These are phyloP conservation scores for Claviceps sp. DNA, from an alignment of 2,329 filamentous ascomycete genomes.

Conservation along the genomic window DNA sequence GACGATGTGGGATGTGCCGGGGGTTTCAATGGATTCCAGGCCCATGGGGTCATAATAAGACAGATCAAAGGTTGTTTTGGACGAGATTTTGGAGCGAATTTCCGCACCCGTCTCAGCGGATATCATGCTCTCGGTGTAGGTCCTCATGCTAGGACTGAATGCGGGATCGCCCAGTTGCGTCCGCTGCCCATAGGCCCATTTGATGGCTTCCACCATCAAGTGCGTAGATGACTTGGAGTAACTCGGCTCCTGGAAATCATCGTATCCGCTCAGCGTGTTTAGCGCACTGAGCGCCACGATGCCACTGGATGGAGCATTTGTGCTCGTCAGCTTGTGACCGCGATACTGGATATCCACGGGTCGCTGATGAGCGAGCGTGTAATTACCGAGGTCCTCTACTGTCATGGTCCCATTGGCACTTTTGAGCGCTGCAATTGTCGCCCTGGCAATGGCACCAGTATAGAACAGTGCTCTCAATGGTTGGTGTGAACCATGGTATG, in stretches of 20 bases:
- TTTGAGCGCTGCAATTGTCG: constrained; percentile 53
- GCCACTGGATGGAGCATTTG: constrained; percentile 61
- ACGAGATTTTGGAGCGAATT: constrained; percentile 31
- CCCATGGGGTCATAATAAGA: constrained; percentile 32
- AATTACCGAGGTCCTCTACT: constrained; percentile 56
- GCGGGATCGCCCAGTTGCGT: constrained; percentile 62
- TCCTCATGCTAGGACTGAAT: constrained; percentile 48
- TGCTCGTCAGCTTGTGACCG: constrained; percentile 54
- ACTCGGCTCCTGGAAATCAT: constrained; percentile 43
- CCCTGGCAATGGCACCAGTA: constrained; percentile 52
- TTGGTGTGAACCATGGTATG: no score
- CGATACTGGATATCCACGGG: constrained; percentile 51
- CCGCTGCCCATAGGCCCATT: constrained; percentile 68
- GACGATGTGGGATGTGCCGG: constrained; percentile 55
- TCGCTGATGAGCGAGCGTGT: constrained; percentile 51
- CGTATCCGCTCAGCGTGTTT: constrained; percentile 63
- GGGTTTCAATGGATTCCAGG: constrained; percentile 41
- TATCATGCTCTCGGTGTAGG: constrained; percentile 51
- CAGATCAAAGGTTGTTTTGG: constrained; percentile 23
- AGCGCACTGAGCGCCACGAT: constrained; percentile 57
- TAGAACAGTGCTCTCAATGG: no score
- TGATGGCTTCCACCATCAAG: constrained; percentile 68
- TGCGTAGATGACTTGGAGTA: constrained; percentile 54
- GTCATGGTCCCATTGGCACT: constrained; percentile 64
- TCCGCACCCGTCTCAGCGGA: constrained; percentile 45